Evolutionary conservation across 371 early-diverging fungal genomes (phyloP), one percentile per base, ranked within the genome.

Genomic region (Syncephalastrum monosporum): DNA sequence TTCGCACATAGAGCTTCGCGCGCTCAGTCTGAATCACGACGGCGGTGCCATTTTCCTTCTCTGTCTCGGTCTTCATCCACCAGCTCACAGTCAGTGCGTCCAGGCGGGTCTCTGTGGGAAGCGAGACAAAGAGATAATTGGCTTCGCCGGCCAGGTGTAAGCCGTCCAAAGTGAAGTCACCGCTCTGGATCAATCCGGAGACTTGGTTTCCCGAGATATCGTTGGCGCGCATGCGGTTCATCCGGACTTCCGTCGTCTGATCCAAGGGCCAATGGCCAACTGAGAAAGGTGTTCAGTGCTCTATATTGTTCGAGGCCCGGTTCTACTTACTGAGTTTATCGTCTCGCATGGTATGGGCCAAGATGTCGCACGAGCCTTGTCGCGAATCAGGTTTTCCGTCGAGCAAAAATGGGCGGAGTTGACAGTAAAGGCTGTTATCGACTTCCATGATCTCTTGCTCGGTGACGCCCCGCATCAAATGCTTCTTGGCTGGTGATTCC

Each of bases 401-500:
- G 27, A 70, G 50, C 23, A 79, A 50, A 42, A 74, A 76, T 1
- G 62, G 70, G 10, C 80, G 61, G 3, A 79, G n/a, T 10, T 60
- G 61, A 59, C 80, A 79, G 50, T 74, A 74, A 12, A 79, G 59
- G 49, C 80, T 79, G 25, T 63, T 79, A 25, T 79, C 80, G 8
- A 79, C 65, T 23, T 67, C 58, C 63, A 71, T 54, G 13, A 79
- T 54, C 3, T 68, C 72, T 4, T 66, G 55, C n/a, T 68, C 65
- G 15, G 59, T 59, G 1, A 76, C 44, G 42, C 57, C 75, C 15
- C 63, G 60, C 75, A 76, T 74, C 41, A 79, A 53, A 44, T 76
- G 68, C 23, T 67, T 68, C 12, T 72, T 76, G 10, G 80, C 72
- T 5, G 77, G 77, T 8, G 76, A 75, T 64, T 76, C 80, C 80